Evolutionary conservation across 805 yeast genomes (phyloP).

Genomic region (Blastobotrys mokoenaii): DNA sequence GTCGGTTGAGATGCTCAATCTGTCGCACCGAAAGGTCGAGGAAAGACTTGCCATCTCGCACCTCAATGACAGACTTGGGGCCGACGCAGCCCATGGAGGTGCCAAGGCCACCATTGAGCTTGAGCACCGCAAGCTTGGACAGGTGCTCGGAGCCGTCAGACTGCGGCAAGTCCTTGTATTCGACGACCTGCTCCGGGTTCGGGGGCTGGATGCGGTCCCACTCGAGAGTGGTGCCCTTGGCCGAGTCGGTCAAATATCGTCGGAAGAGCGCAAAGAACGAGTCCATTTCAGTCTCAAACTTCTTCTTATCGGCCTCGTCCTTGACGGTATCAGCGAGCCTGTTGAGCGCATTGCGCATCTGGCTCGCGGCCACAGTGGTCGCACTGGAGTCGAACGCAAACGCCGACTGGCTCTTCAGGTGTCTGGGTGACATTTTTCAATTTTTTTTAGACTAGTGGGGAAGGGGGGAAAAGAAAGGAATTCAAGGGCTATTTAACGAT

Average conservation of each 20-base stretch:
- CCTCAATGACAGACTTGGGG: constrained; percentile 93
- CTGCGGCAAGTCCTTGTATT: constrained; percentile 47
- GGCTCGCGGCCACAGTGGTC: constrained; percentile 91
- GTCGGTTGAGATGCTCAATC: constrained; percentile 88
- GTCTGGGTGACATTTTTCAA: constrained; percentile 32
- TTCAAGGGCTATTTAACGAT: too few relatives aligned
- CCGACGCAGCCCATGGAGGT: constrained; percentile 99
- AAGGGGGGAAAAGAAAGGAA: not conserved
- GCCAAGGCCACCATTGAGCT: constrained; percentile 96
- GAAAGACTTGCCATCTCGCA: constrained; percentile 96
- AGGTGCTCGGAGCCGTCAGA: constrained; percentile 38
- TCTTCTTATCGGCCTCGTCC: constrained; percentile 33
- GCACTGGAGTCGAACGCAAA: constrained; percentile 89
- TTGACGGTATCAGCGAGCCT: constrained; percentile 74
- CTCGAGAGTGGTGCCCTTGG: constrained; percentile 71
- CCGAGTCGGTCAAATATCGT: constrained; percentile 84
- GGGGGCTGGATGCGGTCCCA: constrained; percentile 98
- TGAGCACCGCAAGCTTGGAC: constrained; percentile 84
- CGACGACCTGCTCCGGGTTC: constrained; percentile 77
- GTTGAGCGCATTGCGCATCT: constrained; percentile 94
- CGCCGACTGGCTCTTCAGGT: constrained; percentile 62
- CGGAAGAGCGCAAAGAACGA: constrained; percentile 88
- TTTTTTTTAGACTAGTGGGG: not conserved
- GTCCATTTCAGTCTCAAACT: constrained; percentile 89
- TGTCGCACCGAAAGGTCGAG: constrained; percentile 94